A percentile compares a stretch with the other conserved stretches of the same genome.
These are phyloP conservation scores for Boletus tylopilopsis DNA, from an alignment of 768 basidiomycete genomes.

Conservation along the genomic window DNA sequence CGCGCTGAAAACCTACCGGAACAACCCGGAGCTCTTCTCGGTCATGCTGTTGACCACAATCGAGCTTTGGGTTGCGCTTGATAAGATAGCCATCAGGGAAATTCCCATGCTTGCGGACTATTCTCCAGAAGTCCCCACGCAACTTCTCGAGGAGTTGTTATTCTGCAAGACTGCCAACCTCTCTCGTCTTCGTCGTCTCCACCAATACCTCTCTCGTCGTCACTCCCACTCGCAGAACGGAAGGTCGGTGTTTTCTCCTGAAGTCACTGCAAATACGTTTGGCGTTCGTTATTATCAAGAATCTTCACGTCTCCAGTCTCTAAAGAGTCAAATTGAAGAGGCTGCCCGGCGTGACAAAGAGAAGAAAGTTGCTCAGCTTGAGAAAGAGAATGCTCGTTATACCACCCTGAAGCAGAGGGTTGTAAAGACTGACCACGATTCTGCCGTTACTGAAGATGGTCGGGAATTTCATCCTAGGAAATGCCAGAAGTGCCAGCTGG, in stretches of 20 bases:
- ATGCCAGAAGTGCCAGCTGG: constrained; percentile 24
- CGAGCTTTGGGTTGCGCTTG: constrained; percentile 47
- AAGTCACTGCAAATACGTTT: constrained; percentile 21
- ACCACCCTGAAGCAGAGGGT: not conserved
- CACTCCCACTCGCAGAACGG: constrained; percentile 9
- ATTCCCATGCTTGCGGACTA: constrained; percentile 39
- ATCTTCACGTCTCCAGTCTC: constrained; percentile 14
- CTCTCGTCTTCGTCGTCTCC: constrained; percentile 24
- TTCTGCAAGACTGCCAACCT: constrained; percentile 31
- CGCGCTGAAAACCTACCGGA: constrained; percentile 25
- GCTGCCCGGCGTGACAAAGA: constrained; percentile 18
- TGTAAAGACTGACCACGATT: not conserved
- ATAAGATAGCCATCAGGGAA: constrained; percentile 31
- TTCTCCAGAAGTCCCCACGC: constrained; percentile 40
- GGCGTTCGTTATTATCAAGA: constrained; percentile 31
- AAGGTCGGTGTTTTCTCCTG: constrained; percentile 34
- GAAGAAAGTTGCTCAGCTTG: constrained; percentile 28
- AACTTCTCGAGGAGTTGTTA: constrained; percentile 40
- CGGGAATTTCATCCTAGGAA: not conserved
- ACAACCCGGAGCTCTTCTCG: constrained; percentile 33
- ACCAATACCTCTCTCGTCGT: constrained; percentile 30
- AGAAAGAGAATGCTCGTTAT: constrained; percentile 7
- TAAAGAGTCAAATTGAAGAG: constrained; percentile 28
- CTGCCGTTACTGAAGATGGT: not conserved
- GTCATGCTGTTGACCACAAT: constrained; percentile 42